A percentile compares a stretch with the other conserved stretches of the same genome.
Evolutionary conservation across 331 rosid genomes (phyloP).

Genomic region (Dryas integrifolia): DNA sequence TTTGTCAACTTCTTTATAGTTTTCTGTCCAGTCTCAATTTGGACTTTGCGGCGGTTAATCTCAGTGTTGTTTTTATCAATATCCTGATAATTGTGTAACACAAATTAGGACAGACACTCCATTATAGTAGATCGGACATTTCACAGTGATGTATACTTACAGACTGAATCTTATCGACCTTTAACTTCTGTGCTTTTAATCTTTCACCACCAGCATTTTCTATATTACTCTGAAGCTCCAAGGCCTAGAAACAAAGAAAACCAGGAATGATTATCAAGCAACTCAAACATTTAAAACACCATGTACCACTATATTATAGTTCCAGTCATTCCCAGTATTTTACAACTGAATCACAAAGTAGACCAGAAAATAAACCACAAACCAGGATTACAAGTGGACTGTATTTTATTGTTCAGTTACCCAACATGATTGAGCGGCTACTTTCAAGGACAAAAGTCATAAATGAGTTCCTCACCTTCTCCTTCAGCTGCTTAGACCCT

Average conservation of each 20-base stretch:
- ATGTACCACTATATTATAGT: neutral
- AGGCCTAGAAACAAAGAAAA: constrained; percentile 46
- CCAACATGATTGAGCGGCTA: constrained; percentile 10
- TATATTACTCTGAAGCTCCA: constrained; percentile 68
- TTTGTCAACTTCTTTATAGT: constrained; percentile 74
- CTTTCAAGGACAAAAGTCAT: constrained; percentile 17
- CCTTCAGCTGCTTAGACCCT: constrained; percentile 83
- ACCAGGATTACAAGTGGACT: neutral
- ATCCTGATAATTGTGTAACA: constrained; percentile 50
- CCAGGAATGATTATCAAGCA: constrained; percentile 3
- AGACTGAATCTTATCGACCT: constrained; percentile 80
- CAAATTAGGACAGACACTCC: constrained; percentile 32
- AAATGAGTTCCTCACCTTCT: constrained; percentile 55
- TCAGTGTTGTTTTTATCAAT: constrained; percentile 76
- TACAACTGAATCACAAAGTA: neutral
- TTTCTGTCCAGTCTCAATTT: constrained; percentile 82
- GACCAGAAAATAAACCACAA: neutral
- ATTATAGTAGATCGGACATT: constrained; percentile 24
- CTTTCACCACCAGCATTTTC: constrained; percentile 95
- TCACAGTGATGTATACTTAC: constrained; percentile 49
- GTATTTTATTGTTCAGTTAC: neutral
- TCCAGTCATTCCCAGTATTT: constrained; percentile 17
- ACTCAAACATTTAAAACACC: constrained; percentile 17
- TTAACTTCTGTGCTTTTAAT: constrained; percentile 70
- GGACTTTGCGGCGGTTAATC: constrained; percentile 85